Evolutionary conservation across 345 rosid genomes (phyloP), one percentile per base, ranked within the genome.

Genomic region (Bretschneidera sinensis): DNA sequence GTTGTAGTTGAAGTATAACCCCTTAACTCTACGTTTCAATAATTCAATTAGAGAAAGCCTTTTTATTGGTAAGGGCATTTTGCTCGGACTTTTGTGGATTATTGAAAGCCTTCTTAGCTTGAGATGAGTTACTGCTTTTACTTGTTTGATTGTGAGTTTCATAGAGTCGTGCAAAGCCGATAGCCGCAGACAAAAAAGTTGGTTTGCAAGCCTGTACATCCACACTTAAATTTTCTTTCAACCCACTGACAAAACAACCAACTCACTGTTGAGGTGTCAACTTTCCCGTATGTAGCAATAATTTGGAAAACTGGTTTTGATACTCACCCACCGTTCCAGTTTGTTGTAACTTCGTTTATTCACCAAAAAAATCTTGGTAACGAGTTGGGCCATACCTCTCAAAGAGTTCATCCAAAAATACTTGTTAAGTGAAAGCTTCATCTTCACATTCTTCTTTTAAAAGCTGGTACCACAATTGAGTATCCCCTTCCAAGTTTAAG

Each of bases 401-500:
- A 24, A 54, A 55, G 11, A 51, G 14, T 14, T 28, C 13, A 43
- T 45, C 4, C 5, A 15, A 54, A 14, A 61, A 50, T n/a, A n/a
- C n/a, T n/a, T n/a, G n/a, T n/a, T n/a, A n/a, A n/a, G n/a, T n/a
- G n/a, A n/a, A n/a, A n/a, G n/a, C n/a, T n/a, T n/a, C n/a, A 2
- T 21, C 22, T 13, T 31, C 57, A 31, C 57, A 34, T 0, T 61
- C 48, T 11, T 61, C 22, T 11, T 35, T 51, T 3, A 35, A 0
- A 0, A 62, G 7, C 20, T 62, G 56, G 17, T 4, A 62, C 58
- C 51, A 20, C 1, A 49, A 5, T 24, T 60, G 17, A 10, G 63
- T 54, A 17, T 60, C 63, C 0, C 43, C 54, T 23, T 65, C 56
- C 13, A 56, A 13, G 22, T 65, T 47, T 48, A 65, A 17, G 19